Base-by-base conservation (phyloP, 768 basidiomycete genomes). In the Agrocybe pediades region DNA sequence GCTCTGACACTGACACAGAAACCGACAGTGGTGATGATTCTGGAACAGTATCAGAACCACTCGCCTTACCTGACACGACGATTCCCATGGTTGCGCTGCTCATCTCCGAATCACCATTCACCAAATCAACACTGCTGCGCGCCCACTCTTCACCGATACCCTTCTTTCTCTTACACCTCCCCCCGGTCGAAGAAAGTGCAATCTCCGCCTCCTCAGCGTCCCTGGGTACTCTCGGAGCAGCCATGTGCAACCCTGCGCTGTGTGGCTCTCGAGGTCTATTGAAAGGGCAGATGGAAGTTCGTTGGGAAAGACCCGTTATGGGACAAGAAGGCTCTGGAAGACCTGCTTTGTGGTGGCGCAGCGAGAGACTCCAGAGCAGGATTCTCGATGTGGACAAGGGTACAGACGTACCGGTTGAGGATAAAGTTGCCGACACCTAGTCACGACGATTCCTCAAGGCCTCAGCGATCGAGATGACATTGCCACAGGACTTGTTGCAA, bases 91-190 rank as follows among this genome's bases (percentile, higher is more conserved):
- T 93, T n/a, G 92, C 88, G 0, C 68, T 95, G 19, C 77, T 96
- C 48, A 73, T 94, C 30, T 95, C 92, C 1, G 81, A 90, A 64
- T 92, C 90, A 16, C 74, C 83, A 1, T 97, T 94, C 69, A 91
- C 92, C 1, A 82, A 79, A 48, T 71, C 82, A 0, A 83, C 92
- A 0, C 65, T 90, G 51, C 73, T 87, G 1, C 84, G 85, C 9
- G 91, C 87, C 1, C 80, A 85, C 55, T 84, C 86, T 9, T 94
- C 91, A 0, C 76, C 81, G 0, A 78, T 93, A 11, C 95, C 95
- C 0, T 81, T 95, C 52, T 78, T 92, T 51, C 78, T 97, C 11
- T 65, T 96, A 2, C 86, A 95, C 57, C 69, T 97, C 2, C 92
- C 93, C 1, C 77, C 78, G 0, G 20, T 58, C 9, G 44, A 58